These are phyloP conservation scores for Nepenthes gracilis DNA, from an alignment of 148 eudicot genomes.

Conservation along the genomic window DNA sequence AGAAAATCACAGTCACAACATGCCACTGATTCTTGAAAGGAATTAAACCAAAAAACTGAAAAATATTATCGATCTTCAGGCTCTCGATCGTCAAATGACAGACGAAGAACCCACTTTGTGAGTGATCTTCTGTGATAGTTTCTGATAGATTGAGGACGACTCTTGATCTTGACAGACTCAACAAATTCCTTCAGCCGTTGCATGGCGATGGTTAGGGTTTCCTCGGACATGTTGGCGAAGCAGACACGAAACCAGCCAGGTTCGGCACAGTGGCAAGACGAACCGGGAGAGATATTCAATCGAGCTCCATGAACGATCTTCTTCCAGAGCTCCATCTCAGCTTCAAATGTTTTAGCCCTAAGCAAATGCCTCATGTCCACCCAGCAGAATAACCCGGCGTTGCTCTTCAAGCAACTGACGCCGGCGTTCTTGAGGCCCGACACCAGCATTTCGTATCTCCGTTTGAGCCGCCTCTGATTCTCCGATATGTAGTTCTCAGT, in stretches of 20 bases:
- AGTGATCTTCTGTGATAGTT: constrained; percentile 12
- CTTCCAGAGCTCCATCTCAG: constrained; percentile 53
- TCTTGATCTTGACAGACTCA: background rate
- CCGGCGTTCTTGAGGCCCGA: constrained; percentile 25
- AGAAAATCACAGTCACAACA: background rate
- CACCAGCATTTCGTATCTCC: constrained; percentile 31
- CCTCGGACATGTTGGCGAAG: constrained; percentile 48
- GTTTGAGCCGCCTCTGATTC: constrained; percentile 29
- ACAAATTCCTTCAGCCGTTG: constrained; percentile 36
- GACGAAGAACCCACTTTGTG: constrained; percentile 18
- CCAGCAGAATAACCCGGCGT: constrained; percentile 51
- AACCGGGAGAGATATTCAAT: constrained; percentile 51
- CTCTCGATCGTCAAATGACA: constrained; percentile 20
- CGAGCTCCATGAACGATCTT: constrained; percentile 34
- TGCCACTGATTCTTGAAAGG: background rate
- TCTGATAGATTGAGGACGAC: background rate
- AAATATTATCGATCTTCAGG: constrained; percentile 26
- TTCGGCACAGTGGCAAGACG: constrained; percentile 47
- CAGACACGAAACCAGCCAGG: constrained; percentile 65
- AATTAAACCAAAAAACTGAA: background rate
- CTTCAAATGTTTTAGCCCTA: constrained; percentile 29
- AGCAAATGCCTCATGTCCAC: constrained; percentile 54
- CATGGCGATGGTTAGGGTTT: constrained; percentile 29
- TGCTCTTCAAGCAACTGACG: constrained; percentile 35
- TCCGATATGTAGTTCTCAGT: constrained; percentile 17